phyloP scores from a whole-genome alignment of 108 stramenopile species.

The Chaetoceros muelleri region DNA sequence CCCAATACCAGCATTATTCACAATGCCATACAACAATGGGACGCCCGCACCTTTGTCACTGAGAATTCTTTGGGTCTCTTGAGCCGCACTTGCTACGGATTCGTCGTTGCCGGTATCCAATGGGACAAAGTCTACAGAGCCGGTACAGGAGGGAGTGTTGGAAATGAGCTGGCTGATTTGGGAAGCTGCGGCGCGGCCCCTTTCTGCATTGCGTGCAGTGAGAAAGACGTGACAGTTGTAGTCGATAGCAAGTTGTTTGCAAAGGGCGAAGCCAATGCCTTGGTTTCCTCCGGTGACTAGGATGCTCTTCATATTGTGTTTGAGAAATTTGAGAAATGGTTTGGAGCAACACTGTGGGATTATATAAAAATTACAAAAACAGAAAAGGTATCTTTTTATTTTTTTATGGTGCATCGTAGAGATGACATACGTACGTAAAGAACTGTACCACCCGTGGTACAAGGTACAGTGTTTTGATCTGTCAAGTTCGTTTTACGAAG shows the following conservation, averaged over 20 bases:
- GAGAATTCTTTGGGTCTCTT: slow-evolving; percentile 3
- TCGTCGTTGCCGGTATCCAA: slow-evolving; percentile 34
- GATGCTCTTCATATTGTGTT: neutral
- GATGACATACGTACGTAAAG: too few relatives aligned
- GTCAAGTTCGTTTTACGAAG: too few relatives aligned
- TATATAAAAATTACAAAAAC: too few relatives aligned
- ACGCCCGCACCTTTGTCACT: slow-evolving; percentile 8
- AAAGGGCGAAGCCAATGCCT: slow-evolving; percentile 46
- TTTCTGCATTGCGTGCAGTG: slow-evolving; percentile 24
- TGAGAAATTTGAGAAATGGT: neutral
- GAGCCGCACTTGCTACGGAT: slow-evolving; percentile 37
- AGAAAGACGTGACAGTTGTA: slow-evolving; percentile 43
- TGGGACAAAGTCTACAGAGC: slow-evolving; percentile 30
- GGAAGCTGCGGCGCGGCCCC: slow-evolving; percentile 32
- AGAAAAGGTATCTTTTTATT: too few relatives aligned
- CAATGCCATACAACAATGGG: slow-evolving; percentile 43
- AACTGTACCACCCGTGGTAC: too few relatives aligned
- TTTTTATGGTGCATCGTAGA: too few relatives aligned
- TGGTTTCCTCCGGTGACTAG: neutral
- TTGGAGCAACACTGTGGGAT: too few relatives aligned
- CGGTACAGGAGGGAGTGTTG: neutral
- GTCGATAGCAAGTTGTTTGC: slow-evolving; percentile 39
- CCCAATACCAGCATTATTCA: slow-evolving; percentile 65
- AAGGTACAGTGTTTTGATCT: too few relatives aligned
- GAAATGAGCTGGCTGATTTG: slow-evolving; percentile 14